Conservation (phyloP, 768 basidiomycete species). For the Suillus hirtellus region DNA sequence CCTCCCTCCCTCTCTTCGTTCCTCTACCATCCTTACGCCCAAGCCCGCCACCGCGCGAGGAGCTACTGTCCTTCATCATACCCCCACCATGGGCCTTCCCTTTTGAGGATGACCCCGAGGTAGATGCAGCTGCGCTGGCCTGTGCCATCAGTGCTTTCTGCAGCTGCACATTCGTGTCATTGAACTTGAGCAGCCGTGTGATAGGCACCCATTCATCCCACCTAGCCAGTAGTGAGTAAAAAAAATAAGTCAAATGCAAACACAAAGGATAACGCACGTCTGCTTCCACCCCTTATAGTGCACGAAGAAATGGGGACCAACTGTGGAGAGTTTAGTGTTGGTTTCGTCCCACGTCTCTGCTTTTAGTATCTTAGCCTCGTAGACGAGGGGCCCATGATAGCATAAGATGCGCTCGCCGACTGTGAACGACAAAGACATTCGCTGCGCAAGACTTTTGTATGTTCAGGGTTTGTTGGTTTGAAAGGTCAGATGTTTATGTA, state of each 20-base stretch:
- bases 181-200: conserved; percentile 77
- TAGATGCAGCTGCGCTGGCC: conserved; percentile 43
- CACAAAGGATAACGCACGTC: conserved; percentile 55
- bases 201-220: conserved; percentile 98
- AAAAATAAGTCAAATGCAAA: conserved; percentile 2
- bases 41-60: conserved; percentile 28
- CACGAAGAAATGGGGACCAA: conserved; percentile 88
- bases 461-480: conserved; percentile 1
- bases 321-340: conserved; percentile 54
- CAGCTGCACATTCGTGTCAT: conserved; percentile 73
- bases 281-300: conserved; percentile 99
- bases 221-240: conserved; percentile 39
- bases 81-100: conserved; percentile 22
- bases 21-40: conserved; percentile 64
- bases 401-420: conserved; percentile 83
- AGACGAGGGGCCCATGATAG: conserved; percentile 94
- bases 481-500: conserved; percentile 5
- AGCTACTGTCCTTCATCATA: conserved; percentile 29
- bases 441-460: neutral
- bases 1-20: conserved; percentile 73
- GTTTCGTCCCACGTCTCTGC: conserved; percentile 63
- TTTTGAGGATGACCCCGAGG: conserved; percentile 33
- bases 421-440: conserved; percentile 39
- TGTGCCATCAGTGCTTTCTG: conserved; percentile 67
- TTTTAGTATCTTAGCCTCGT: conserved; percentile 92